A percentile compares a stretch with the other conserved stretches of the same genome.
Conservation (phyloP, 345 rosid species). For the Eucalyptus urophylla region DNA sequence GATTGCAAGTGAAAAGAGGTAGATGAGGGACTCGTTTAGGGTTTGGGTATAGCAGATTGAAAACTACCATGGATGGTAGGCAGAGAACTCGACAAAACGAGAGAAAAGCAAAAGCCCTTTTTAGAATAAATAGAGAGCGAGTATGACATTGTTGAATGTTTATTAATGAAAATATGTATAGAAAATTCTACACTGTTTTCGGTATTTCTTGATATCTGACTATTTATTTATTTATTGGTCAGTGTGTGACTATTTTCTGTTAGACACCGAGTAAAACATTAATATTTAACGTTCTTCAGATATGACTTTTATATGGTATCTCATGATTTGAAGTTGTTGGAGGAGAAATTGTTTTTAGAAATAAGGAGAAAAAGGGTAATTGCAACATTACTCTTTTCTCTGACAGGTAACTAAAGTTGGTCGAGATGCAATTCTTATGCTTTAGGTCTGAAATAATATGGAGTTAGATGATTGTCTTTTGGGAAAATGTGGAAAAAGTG, state of each 20-base stretch:
- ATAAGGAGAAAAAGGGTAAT: neutral
- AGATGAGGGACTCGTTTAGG: too few relatives aligned
- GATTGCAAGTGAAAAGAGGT: too few relatives aligned
- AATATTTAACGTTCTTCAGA: neutral
- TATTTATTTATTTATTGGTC: too few relatives aligned
- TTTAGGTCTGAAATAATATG: too few relatives aligned
- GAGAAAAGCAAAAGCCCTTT: too few relatives aligned
- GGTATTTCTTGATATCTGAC: neutral
- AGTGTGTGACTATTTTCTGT: neutral
- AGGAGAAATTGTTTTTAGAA: neutral
- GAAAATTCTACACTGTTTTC: neutral
- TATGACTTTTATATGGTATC: neutral
- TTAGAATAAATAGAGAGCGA: too few relatives aligned
- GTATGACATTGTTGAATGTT: neutral
- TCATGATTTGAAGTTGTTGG: neutral
- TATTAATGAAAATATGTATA: neutral
- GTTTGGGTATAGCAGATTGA: too few relatives aligned
- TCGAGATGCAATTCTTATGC: constrained; percentile 69
- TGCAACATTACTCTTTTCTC: neutral
- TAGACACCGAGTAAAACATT: neutral
- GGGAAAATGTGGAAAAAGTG: too few relatives aligned
- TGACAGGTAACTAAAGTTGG: constrained; percentile 85
- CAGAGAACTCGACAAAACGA: too few relatives aligned
- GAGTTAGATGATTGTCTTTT: too few relatives aligned
- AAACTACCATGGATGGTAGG: too few relatives aligned